Base-by-base conservation (phyloP, 345 rosid species). In the Excoecaria agallocha region DNA sequence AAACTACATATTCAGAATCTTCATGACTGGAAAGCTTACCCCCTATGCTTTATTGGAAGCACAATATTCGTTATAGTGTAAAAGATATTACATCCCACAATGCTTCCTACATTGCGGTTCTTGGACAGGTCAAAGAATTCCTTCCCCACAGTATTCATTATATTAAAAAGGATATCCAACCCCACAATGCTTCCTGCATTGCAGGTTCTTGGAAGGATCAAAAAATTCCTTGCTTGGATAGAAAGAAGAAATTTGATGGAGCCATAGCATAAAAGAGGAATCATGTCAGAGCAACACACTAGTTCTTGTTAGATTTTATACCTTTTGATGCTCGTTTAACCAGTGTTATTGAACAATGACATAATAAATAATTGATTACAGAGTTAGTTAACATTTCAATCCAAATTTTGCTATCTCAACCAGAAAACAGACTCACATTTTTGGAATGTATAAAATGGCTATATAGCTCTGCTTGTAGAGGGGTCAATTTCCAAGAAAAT, bases 301-400 rank as follows among this genome's bases (percentile, higher is more conserved):
- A 56, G 11, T 35, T 24, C 61, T 43, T 5, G 3, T 48, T 60
- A 70, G 43, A 3, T 30, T 39, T 48, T 66, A 58, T 77, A 95
- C 99, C 97, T 95, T 95, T 62, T 98, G 99, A 87, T 95, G 89
- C 98, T 70, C 80, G 84, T 80, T 93, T 91, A 74, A 95, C 94
- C 99, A 93, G 90, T 69, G 76, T 60, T 69, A 67, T 52, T 72
- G 68, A 66, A 65, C 62, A 74, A 54, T 50, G 66, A 66, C 10
- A 65, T 22, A 67, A 48, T 46, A 72, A 52, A 76, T 58, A 37
- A 30, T 60, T 17, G 12, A 15, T 63, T 59, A 4, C 51, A 30
- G 24, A 45, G 30, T 30, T 30, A 30, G 30, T 30, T 30, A 19
- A 56, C n/a, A 8, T 11, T 50, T 15, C 25, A 70, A 43, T 2